Conservation (phyloP, 2,329 filamentous ascomycete species). For the Pestalotiopsis sp. region DNA sequence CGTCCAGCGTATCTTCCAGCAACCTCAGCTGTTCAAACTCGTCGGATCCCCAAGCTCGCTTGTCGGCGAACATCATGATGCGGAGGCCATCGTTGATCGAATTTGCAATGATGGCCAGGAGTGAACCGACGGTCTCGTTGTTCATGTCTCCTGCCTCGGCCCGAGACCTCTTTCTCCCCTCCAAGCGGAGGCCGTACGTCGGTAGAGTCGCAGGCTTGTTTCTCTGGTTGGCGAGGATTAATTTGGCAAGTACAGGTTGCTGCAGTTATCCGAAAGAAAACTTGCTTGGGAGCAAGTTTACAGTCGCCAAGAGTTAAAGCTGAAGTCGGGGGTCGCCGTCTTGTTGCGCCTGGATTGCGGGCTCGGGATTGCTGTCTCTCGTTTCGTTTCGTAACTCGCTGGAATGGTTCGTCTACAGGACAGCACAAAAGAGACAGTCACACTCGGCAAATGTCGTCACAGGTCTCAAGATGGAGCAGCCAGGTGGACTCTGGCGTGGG, state of each 20-base stretch:
- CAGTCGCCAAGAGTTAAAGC: neutral
- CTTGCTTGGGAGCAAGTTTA: neutral
- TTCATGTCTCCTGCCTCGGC: slow-evolving; percentile 32
- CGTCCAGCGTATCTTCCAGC: slow-evolving; percentile 57
- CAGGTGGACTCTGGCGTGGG: neutral
- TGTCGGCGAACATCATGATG: slow-evolving; percentile 59
- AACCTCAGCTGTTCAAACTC: slow-evolving; percentile 62
- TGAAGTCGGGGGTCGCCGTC: neutral
- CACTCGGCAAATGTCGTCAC: neutral
- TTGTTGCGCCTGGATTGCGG: neutral
- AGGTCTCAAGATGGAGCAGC: neutral
- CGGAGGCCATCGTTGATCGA: slow-evolving; percentile 55
- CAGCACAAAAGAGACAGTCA: neutral
- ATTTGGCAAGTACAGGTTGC: neutral
- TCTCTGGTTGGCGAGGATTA: neutral
- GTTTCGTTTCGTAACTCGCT: neutral
- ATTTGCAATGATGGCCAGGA: slow-evolving; percentile 61
- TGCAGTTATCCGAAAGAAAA: neutral
- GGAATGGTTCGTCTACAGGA: neutral
- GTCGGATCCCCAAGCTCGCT: slow-evolving; percentile 59
- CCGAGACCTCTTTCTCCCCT: neutral
- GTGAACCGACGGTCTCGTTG: slow-evolving; percentile 57
- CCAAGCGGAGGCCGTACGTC: neutral
- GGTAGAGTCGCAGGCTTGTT: neutral
- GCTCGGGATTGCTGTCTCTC: neutral